These are phyloP conservation scores for Aspergillus hiratsukae DNA, from an alignment of 2,329 filamentous ascomycete genomes.

Conservation along the genomic window DNA sequence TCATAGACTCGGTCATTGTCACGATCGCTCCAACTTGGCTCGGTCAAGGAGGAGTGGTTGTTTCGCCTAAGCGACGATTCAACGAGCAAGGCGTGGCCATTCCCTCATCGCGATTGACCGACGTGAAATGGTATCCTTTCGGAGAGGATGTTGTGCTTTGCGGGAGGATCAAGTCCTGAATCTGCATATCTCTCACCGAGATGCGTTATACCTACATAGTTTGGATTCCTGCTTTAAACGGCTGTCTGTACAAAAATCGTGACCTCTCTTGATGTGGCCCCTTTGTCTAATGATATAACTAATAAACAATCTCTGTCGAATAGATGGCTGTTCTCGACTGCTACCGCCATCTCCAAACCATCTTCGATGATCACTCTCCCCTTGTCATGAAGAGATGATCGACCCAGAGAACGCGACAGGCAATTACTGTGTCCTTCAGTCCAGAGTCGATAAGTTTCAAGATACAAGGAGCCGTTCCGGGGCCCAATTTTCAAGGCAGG, in stretches of 20 bases:
- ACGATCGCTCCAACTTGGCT: conserved; percentile 88
- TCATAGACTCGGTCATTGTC: conserved; percentile 73
- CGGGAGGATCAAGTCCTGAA: conserved; percentile 48
- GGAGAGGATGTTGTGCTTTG: conserved; percentile 78
- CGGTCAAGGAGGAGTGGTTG: conserved; percentile 72
- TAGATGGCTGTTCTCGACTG: too few species aligned
- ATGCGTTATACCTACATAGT: conserved; percentile 24
- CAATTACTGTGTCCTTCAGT: too few species aligned
- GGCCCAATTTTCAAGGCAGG: conserved; percentile 18
- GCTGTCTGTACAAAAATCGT: conserved; percentile 30
- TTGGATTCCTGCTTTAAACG: conserved; percentile 42
- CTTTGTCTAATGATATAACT: too few species aligned
- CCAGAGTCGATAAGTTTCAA: too few species aligned
- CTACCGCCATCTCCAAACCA: too few species aligned
- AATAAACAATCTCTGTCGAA: too few species aligned
- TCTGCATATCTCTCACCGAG: conserved; percentile 19
- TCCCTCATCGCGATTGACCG: conserved; percentile 53
- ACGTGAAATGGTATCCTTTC: conserved; percentile 70
- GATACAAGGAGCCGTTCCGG: too few species aligned
- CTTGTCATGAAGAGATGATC: conserved; percentile 35
- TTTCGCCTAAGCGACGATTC: conserved; percentile 60
- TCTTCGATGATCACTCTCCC: conserved; percentile 15
- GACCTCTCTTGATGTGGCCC: too few species aligned
- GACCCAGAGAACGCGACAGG: too few species aligned
- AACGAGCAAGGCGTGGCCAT: conserved; percentile 52